Conservation (phyloP, 345 rosid genomes). For the Noccaea bulbosa region DNA sequence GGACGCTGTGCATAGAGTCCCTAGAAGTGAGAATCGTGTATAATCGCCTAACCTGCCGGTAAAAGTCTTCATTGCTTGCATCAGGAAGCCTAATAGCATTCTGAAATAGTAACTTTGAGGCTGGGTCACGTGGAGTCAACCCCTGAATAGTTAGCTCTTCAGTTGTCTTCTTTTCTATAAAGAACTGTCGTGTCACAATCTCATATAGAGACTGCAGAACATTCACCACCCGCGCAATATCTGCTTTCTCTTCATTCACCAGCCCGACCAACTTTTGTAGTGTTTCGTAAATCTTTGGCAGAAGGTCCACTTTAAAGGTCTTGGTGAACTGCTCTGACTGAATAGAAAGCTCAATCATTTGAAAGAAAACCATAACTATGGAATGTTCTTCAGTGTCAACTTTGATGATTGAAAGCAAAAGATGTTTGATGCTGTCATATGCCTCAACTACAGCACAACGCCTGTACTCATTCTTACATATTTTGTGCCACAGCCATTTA, state of each 20-base stretch:
- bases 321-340: constrained; percentile 77
- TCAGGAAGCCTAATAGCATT: constrained; percentile 80
- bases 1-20: constrained; percentile 88
- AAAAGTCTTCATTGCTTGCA: constrained; percentile 66
- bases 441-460: constrained; percentile 93
- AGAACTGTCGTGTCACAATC: constrained; percentile 78
- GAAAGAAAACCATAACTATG: constrained; percentile 73
- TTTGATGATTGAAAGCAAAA: constrained; percentile 72
- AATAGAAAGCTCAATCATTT: constrained; percentile 73
- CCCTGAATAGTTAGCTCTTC: constrained; percentile 72
- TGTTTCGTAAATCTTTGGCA: constrained; percentile 70
- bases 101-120: constrained; percentile 77
- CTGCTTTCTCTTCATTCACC: constrained; percentile 58
- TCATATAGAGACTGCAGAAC: constrained; percentile 89
- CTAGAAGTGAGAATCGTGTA: constrained; percentile 84
- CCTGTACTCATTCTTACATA: constrained; percentile 86
- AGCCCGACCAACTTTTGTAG: constrained; percentile 74
- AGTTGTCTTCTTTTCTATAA: constrained; percentile 62
- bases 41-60: constrained; percentile 85
- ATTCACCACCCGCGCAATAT: constrained; percentile 74
- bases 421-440: constrained; percentile 79
- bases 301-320: constrained; percentile 69
- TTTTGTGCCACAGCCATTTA: constrained; percentile 95
- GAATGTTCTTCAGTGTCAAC: constrained; percentile 81
- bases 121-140: constrained; percentile 75